These are phyloP conservation scores for Fusarium ambrosium DNA, from an alignment of 2,329 filamentous ascomycete species.

Conservation along the genomic window DNA sequence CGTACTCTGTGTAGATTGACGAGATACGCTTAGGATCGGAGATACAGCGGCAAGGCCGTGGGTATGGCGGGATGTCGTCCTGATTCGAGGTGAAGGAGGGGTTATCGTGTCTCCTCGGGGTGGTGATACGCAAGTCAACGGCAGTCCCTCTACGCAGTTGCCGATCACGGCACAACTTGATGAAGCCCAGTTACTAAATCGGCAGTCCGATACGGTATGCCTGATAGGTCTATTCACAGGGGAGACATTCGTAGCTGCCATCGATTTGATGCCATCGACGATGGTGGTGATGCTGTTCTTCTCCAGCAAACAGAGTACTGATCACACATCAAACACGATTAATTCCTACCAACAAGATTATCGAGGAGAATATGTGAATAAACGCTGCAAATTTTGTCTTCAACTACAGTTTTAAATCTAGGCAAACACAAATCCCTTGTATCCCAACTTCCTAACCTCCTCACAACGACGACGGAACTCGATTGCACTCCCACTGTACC, in stretches of 20 bases:
- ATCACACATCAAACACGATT: background rate
- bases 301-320: background rate
- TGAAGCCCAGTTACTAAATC: background rate
- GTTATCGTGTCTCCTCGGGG: background rate
- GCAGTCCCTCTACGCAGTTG: background rate
- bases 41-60: background rate
- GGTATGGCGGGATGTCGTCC: background rate
- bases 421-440: slow-evolving; percentile 17
- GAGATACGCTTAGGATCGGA: background rate
- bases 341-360: background rate
- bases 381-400: background rate
- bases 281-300: background rate
- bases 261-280: background rate
- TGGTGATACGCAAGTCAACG: background rate
- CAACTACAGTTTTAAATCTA: background rate
- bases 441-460: slow-evolving; percentile 8
- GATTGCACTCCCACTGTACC: slow-evolving; percentile 28
- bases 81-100: background rate
- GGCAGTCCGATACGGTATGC: background rate
- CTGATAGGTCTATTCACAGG: background rate
- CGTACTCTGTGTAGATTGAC: background rate
- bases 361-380: background rate
- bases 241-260: background rate
- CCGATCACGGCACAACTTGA: background rate
- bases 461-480: slow-evolving; percentile 33